Base-by-base conservation (phyloP, 768 basidiomycete genomes). In the Mycena venus region DNA sequence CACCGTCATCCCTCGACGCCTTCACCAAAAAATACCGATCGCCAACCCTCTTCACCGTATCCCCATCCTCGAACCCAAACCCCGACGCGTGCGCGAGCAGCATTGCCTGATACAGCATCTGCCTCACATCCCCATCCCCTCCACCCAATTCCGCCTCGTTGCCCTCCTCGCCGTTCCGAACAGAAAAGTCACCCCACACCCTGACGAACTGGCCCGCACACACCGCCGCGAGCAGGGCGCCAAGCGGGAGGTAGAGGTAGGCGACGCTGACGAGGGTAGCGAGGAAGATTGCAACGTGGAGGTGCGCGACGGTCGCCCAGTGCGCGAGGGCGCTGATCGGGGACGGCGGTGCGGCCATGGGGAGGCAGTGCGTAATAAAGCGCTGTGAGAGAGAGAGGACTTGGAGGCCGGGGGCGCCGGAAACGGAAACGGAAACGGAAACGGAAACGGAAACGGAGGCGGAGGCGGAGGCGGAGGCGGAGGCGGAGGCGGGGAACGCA, bases 261-360 rank as follows among this genome's bases (percentile, higher is more conserved):
- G 47, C 61, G 12, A 63, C 1, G 25, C 32, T 68, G 9, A 23
- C 68, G 51, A 76, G 69, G 25, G 58, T 11, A 23, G 72, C 68
- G 32, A 73, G 59, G 64, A 73, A 74, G 51, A 73, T 59, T 15
- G 53, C 68, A 51, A 74, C 65, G 65, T 76, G 75, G 15, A 73
- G 36, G 59, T 64, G 75, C 31, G 75, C 75, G 15, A 76, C 68
- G 40, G 75, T 36, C 21, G 72, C 72, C 75, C 75, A 76, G 49
- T 76, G 72, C 6, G 68, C 75, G 47, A 76, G 71, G 17, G 17
- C 11, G 49, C 69, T 72, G 42, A 73, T 71, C 12, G 64, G 15
- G 0, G 68, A 29, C 6, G 68, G 53, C 1, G 75, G 75, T 0
- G 71, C 53, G 47, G 47, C 1, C 40, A 76, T 55, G 8, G 75